These are phyloP conservation scores for Cryphonectria japonica DNA, from an alignment of 2,329 filamentous ascomycete genomes.

Conservation along the genomic window DNA sequence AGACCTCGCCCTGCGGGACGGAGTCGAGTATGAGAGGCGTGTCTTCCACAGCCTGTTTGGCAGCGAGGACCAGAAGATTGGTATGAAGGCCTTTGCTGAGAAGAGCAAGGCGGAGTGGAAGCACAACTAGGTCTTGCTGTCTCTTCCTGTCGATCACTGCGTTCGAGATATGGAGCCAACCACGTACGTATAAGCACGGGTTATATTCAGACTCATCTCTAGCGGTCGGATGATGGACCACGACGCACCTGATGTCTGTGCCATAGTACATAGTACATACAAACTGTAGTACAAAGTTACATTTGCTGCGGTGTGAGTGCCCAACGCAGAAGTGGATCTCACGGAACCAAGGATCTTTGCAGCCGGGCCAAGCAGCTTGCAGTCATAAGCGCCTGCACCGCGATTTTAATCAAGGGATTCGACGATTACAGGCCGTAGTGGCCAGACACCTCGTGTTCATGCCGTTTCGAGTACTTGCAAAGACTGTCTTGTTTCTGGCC, in stretches of 20 bases:
- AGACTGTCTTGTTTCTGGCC: background rate
- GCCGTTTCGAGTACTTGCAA: background rate
- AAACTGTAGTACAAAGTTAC: background rate
- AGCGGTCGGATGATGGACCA: constrained; percentile 4
- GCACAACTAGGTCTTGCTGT: constrained; percentile 62
- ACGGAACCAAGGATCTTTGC: constrained; percentile 11
- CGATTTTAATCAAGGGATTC: constrained; percentile 1
- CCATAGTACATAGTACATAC: constrained; percentile 2
- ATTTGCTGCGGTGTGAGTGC: constrained; percentile 23
- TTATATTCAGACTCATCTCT: background rate
- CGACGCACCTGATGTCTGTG: constrained; percentile 12
- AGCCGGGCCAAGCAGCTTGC: constrained; percentile 26
- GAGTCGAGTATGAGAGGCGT: constrained; percentile 91
- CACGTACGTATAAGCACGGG: background rate
- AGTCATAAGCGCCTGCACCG: constrained; percentile 26
- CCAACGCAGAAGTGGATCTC: constrained; percentile 19
- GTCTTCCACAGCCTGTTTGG: constrained; percentile 94
- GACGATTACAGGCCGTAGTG: constrained; percentile 2
- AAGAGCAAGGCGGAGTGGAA: constrained; percentile 94
- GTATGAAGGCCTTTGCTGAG: constrained; percentile 92
- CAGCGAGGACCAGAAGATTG: constrained; percentile 95
- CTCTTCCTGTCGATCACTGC: background rate
- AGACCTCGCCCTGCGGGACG: constrained; percentile 83
- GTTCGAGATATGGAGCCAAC: background rate
- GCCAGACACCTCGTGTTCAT: constrained; percentile 2